Base-by-base conservation (phyloP, 768 basidiomycete species). In the Termitomyces sp. region DNA sequence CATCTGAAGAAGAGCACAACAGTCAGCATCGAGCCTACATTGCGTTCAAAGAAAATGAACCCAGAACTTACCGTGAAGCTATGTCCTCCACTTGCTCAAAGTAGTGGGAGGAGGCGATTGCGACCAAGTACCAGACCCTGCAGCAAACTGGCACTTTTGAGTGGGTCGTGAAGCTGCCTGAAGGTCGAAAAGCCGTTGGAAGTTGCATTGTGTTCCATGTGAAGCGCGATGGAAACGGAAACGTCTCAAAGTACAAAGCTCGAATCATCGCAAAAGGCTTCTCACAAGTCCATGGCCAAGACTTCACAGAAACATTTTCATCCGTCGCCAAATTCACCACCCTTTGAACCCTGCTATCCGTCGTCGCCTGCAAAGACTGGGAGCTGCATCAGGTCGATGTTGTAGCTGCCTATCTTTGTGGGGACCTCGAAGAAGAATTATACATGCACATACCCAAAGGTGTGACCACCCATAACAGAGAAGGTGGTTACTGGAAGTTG, bases 111-210 rank as follows among this genome's bases (percentile, higher is more conserved):
- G 34, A 50, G 13, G 65, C 45, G 2, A 61, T 65, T 33, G 54
- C 49, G 24, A 53, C 49, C 1, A 50, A 66, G 58, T 60, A 57
- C 39, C 13, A 56, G 9, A 52, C 48, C 0, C 27, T 66, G 27
- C 24, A 58, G 36, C 55, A 58, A 7, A 61, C 33, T 8, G 33
- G 48, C 27, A 58, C 49, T 42, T 58, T 58, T 39, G 24, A 57
- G 39, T 56, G 55, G 47, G 34, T 56, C 33, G 4, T 36, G 13
- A 33, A 30, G 48, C 56, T 50, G 22, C 48, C 48, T 16, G 11
- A 33, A 13, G 42, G 57, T 44, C 34, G 6, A 22, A 58, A 51
- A 22, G 49, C 48, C 22, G 8, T 50, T 30, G 47, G 39, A 11
- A 50, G 56, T 22, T 8, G 30, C 18, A 50, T 51, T 30, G 27